Evolutionary conservation across 371 early-diverging fungal genomes (phyloP).

Genomic region (Dichotomocladium elegans): DNA sequence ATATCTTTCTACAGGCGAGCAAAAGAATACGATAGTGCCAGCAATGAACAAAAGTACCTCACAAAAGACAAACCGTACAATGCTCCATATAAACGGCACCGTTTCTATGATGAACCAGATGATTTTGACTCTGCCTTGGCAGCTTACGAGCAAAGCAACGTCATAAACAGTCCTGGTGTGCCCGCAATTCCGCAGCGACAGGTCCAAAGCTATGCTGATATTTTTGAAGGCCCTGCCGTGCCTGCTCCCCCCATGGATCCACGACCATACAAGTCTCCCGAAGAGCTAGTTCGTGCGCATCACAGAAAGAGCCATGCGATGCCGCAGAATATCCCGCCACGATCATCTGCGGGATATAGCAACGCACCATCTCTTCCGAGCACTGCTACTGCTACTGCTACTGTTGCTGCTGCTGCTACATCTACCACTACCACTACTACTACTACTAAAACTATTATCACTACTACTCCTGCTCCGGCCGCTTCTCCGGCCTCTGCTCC

Average conservation of each 20-base stretch:
- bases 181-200: conserved; percentile 14
- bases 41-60: background rate
- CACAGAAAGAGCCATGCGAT: too few relatives aligned
- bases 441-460: background rate
- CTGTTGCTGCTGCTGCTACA: too few relatives aligned
- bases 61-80: background rate
- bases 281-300: background rate
- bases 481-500: background rate
- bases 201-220: conserved; percentile 33
- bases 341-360: too few relatives aligned
- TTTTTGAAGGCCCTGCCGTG: background rate
- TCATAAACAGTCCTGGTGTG: too few relatives aligned
- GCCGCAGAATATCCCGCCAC: too few relatives aligned
- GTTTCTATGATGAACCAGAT: background rate
- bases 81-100: background rate
- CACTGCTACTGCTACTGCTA: too few relatives aligned
- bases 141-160: conserved; percentile 13
- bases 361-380: too few relatives aligned
- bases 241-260: background rate
- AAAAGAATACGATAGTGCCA: too few relatives aligned
- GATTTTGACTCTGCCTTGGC: conserved; percentile 23
- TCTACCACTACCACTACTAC: background rate
- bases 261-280: background rate
- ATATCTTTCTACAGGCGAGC: too few relatives aligned
- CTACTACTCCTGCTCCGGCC: background rate